Evolutionary conservation across 179 eudicot species (phyloP).

Genomic region (Silene noctiflora): DNA sequence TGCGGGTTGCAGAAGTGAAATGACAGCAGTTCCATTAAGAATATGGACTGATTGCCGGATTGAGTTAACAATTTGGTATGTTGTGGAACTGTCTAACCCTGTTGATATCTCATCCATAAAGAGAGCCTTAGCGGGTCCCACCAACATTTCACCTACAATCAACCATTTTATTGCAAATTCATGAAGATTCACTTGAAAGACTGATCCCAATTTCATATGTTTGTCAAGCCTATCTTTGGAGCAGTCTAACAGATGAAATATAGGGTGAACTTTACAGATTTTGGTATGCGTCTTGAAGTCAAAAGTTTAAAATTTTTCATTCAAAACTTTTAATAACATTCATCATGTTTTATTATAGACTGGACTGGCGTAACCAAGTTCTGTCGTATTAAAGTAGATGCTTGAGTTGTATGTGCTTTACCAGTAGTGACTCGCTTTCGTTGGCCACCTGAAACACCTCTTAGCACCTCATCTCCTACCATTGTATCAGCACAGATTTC

Average conservation of each 20-base stretch:
- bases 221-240: too few species aligned
- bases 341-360: neutral
- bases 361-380: neutral
- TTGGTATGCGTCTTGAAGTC: too few species aligned
- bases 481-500: constrained; percentile 45
- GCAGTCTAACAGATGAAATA: too few species aligned
- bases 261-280: too few species aligned
- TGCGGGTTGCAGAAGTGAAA: constrained; percentile 45
- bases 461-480: constrained; percentile 45
- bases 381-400: neutral
- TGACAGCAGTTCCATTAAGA: constrained; percentile 41
- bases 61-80: constrained; percentile 44
- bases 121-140: constrained; percentile 40
- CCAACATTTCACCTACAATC: constrained; percentile 41
- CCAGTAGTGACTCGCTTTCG: constrained; percentile 47
- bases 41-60: constrained; percentile 43
- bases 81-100: constrained; percentile 46
- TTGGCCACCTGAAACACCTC: constrained; percentile 47
- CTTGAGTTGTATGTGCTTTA: constrained; percentile 10
- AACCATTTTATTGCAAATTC: neutral
- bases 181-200: neutral
- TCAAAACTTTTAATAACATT: neutral
- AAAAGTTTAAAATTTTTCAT: too few species aligned
- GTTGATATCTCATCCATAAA: constrained; percentile 51
- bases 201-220: too few species aligned